These are phyloP conservation scores for Galerina sulciceps DNA, from an alignment of 768 basidiomycete species.

Conservation along the genomic window DNA sequence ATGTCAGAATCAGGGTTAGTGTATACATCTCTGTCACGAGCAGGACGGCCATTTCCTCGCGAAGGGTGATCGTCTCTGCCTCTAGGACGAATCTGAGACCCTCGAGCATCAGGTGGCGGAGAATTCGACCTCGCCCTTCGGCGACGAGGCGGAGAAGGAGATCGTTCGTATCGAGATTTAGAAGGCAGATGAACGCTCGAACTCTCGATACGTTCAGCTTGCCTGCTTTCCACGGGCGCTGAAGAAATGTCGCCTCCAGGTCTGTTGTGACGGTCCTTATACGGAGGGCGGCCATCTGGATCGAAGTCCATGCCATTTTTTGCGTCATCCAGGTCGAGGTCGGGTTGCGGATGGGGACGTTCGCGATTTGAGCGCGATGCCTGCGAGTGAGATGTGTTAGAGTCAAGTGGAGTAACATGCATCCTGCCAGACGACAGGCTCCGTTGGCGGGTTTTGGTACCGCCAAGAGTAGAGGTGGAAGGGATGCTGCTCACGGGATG, in stretches of 20 bases:
- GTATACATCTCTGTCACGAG: slow-evolving; percentile 29
- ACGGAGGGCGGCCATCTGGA: slow-evolving; percentile 41
- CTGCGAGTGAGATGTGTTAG: slow-evolving; percentile 36
- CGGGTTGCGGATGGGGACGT: slow-evolving; percentile 20
- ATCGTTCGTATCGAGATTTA: slow-evolving; percentile 29
- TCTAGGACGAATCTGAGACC: slow-evolving; percentile 22
- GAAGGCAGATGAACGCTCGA: slow-evolving; percentile 6
- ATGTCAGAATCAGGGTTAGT: slow-evolving; percentile 33
- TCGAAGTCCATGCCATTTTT: slow-evolving; percentile 10
- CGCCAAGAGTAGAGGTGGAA: slow-evolving; percentile 26
- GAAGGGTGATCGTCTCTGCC: slow-evolving; percentile 23
- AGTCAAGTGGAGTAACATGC: slow-evolving; percentile 24
- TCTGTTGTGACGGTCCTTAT: slow-evolving; percentile 70
- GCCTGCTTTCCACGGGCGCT: slow-evolving; percentile 7
- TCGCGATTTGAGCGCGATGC: slow-evolving; percentile 21
- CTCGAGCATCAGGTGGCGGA: slow-evolving; percentile 22
- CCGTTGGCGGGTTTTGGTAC: slow-evolving; percentile 26
- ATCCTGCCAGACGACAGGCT: slow-evolving; percentile 28
- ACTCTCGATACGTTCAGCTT: slow-evolving; percentile 10
- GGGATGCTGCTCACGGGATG: slow-evolving; percentile 44
- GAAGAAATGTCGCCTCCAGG: slow-evolving; percentile 38
- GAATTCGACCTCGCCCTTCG: slow-evolving; percentile 32
- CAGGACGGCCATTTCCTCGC: slow-evolving; percentile 27
- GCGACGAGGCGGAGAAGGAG: slow-evolving; percentile 32
- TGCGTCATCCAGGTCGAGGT: slow-evolving; percentile 12